A percentile compares a stretch with the other conserved stretches of the same genome.
Evolutionary conservation across 116 monocot species (phyloP).

Genomic region (Cymodocea nodosa): DNA sequence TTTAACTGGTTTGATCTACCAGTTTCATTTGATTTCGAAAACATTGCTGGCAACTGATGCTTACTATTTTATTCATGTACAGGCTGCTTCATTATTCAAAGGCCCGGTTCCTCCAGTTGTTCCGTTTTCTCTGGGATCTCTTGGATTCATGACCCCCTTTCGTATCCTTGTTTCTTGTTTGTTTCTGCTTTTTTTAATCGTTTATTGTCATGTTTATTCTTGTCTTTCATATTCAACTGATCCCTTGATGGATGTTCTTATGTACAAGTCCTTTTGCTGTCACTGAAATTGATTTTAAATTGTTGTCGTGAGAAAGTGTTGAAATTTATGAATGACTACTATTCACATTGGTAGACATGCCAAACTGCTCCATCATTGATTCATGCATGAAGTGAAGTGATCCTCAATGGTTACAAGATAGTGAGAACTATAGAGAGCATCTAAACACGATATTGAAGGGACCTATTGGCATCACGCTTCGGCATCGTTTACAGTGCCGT

Average conservation of each 20-base stretch:
- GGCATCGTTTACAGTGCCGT: constrained; percentile 78
- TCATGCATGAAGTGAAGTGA: not conserved
- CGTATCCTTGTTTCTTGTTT: constrained; percentile 56
- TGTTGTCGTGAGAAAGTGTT: too few species aligned
- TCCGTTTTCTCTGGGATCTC: constrained; percentile 86
- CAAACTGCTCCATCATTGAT: too few species aligned
- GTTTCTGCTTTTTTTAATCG: not conserved
- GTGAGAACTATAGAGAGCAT: constrained; percentile 70
- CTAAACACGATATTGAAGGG: constrained; percentile 56
- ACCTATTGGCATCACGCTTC: constrained; percentile 83
- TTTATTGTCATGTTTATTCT: not conserved
- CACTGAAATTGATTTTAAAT: too few species aligned
- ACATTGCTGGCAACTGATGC: too few species aligned
- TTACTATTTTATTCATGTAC: constrained; percentile 3
- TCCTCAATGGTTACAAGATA: constrained; percentile 58
- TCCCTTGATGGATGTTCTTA: too few species aligned
- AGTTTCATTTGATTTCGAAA: too few species aligned
- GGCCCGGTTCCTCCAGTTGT: constrained; percentile 91
- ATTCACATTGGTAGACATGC: too few species aligned
- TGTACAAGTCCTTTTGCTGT: too few species aligned
- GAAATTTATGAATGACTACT: too few species aligned
- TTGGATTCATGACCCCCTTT: constrained; percentile 98
- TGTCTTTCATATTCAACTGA: not conserved
- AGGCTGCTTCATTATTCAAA: constrained; percentile 98
- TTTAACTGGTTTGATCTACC: too few species aligned